Conservation (phyloP, 1,284 basidiomycete species). For the Stereum hirsutum region DNA sequence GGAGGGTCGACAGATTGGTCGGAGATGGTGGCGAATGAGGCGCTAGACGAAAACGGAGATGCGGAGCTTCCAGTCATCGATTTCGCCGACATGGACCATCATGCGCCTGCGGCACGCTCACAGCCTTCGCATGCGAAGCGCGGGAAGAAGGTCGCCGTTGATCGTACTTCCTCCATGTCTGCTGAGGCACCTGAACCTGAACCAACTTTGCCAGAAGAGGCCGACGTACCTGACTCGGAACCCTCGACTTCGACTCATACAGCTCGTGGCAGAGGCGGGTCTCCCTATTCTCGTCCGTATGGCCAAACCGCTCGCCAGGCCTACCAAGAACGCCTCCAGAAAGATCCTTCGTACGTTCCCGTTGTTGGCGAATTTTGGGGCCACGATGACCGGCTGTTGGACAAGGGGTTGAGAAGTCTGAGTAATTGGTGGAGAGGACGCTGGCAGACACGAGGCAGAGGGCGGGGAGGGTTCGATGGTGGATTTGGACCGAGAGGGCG, state of each 20-base stretch:
- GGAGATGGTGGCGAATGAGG: conserved; percentile 75
- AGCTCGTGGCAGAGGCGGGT: neutral
- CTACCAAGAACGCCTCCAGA: conserved; percentile 68
- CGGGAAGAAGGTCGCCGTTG: neutral
- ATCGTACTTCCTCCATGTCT: conserved; percentile 12
- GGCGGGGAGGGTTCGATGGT: conserved; percentile 32
- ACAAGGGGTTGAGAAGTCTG: conserved; percentile 64
- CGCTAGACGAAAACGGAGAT: conserved; percentile 36
- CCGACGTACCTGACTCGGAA: conserved; percentile 6
- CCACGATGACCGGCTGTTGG: conserved; percentile 78
- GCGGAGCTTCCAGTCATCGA: conserved; percentile 72
- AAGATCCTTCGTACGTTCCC: conserved; percentile 80
- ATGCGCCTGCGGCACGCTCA: conserved; percentile 12
- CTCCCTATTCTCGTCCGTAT: conserved; percentile 25
- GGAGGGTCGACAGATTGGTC: conserved; percentile 45
- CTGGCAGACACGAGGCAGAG: conserved; percentile 61
- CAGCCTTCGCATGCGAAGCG: neutral
- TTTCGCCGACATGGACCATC: conserved; percentile 54
- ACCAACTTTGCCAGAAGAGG: conserved; percentile 4
- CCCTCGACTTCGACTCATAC: conserved; percentile 3
- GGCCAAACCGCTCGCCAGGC: conserved; percentile 63
- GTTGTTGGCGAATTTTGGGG: conserved; percentile 87
- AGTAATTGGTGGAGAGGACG: conserved; percentile 78
- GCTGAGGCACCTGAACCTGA: conserved; percentile 12
- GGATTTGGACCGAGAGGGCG: conserved; percentile 36